phyloP scores from a whole-genome alignment of 1,139 yeast genomes.

The Fermentozyma sake region DNA sequence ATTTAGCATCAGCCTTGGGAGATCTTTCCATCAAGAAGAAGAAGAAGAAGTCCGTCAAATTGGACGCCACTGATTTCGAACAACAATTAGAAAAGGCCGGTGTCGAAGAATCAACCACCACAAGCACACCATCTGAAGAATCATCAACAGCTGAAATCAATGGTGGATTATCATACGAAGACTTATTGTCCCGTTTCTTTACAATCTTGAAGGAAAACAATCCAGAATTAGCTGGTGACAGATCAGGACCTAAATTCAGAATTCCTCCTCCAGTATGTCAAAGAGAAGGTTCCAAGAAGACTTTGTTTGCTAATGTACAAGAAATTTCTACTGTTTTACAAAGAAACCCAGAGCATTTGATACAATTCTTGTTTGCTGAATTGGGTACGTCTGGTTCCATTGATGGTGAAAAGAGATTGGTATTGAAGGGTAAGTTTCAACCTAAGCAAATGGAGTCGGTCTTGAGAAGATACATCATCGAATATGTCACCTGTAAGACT shows the following conservation, averaged over 20 bases:
- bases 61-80: constrained; percentile 74
- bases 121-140: constrained; percentile 14
- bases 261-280: constrained; percentile 96
- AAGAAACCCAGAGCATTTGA: constrained; percentile 95
- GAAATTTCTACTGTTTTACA: constrained; percentile 92
- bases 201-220: constrained; percentile 82
- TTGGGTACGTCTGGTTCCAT: constrained; percentile 99
- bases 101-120: constrained; percentile 46
- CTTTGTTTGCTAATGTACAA: constrained; percentile 92
- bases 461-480: constrained; percentile 91
- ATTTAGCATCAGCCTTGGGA: constrained; percentile 59
- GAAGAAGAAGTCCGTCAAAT: constrained; percentile 69
- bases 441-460: constrained; percentile 97
- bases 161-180: constrained; percentile 72
- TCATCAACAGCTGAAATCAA: constrained; percentile 18
- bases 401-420: constrained; percentile 95
- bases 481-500: constrained; percentile 97
- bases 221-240: constrained; percentile 97
- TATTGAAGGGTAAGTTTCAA: constrained; percentile 96
- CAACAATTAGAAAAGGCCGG: constrained; percentile 91
- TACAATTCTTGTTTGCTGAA: constrained; percentile 95
- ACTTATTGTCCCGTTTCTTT: constrained; percentile 79
- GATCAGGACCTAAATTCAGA: constrained; percentile 88
- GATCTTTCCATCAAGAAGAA: constrained; percentile 69
- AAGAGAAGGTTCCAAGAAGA: constrained; percentile 97